These are phyloP conservation scores for Paecilomyces sp. DNA, from an alignment of 2,329 filamentous ascomycete genomes.

Conservation along the genomic window DNA sequence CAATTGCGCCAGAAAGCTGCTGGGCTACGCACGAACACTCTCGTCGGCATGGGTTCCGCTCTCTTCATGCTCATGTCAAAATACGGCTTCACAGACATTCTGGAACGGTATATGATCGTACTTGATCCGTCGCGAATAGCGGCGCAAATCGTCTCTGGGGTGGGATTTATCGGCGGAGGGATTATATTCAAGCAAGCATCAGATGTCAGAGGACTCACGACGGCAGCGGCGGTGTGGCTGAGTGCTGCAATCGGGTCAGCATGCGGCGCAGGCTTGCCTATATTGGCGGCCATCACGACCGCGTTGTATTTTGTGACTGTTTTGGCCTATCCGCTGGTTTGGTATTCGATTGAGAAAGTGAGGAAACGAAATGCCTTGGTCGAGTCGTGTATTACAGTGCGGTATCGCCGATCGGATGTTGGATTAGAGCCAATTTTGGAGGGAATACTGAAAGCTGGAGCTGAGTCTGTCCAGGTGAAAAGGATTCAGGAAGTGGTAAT, in stretches of 20 bases:
- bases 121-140: not conserved
- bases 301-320: not conserved
- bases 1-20: not conserved
- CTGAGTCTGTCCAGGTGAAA: too few relatives aligned
- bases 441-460: too few relatives aligned
- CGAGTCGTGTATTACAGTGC: not conserved
- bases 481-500: too few relatives aligned
- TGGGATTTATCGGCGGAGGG: not conserved
- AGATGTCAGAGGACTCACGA: not conserved
- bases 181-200: not conserved
- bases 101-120: not conserved
- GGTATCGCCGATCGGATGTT: not conserved
- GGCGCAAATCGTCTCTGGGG: not conserved
- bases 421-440: too few relatives aligned
- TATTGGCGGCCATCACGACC: not conserved
- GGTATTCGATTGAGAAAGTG: not conserved
- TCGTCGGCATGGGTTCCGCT: not conserved
- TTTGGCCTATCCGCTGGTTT: not conserved
- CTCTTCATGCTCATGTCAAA: not conserved
- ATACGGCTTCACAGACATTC: not conserved
- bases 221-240: not conserved
- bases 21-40: not conserved
- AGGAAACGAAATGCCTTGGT: not conserved
- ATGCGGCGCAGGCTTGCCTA: not conserved
- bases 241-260: not conserved